Percentiles rank a stretch among this genome's conserved stretches.
phyloP scores from a whole-genome alignment of 257 asterid genomes.

The Nicotiana tomentosiformis region DNA sequence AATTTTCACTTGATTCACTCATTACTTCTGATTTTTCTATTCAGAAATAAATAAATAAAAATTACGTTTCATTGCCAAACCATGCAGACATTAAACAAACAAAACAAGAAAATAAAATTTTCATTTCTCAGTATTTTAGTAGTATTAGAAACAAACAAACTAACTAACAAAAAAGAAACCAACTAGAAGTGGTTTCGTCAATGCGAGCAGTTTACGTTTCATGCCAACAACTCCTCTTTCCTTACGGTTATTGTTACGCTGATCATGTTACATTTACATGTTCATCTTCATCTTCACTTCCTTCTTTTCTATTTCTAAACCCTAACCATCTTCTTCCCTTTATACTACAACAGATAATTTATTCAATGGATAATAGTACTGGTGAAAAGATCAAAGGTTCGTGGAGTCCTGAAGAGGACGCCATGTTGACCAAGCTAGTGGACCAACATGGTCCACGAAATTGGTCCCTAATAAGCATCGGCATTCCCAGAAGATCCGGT shows the following conservation, averaged over 20 bases:
- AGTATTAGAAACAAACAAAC: slow-evolving; percentile 4
- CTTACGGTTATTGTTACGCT: slow-evolving; percentile 25
- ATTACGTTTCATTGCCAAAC: background rate
- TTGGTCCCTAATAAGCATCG: slow-evolving; percentile 57
- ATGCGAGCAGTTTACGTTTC: slow-evolving; percentile 62
- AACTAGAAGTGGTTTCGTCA: slow-evolving; percentile 30
- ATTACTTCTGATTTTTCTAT: background rate
- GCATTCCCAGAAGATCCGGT: slow-evolving; percentile 57
- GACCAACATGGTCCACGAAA: slow-evolving; percentile 62
- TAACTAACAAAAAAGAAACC: slow-evolving; percentile 32
- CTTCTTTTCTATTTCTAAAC: background rate
- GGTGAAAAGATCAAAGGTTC: slow-evolving; percentile 39
- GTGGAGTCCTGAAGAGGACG: slow-evolving; percentile 63
- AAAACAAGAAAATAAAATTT: background rate
- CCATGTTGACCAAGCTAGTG: slow-evolving; percentile 32
- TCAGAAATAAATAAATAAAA: background rate
- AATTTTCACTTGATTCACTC: background rate
- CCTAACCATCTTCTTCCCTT: background rate
- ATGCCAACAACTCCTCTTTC: slow-evolving; percentile 48
- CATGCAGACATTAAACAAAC: background rate
- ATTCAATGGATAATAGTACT: background rate
- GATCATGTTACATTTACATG: background rate
- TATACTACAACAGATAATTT: background rate
- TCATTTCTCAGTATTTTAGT: too few relatives aligned
- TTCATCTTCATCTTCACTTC: background rate